These are phyloP conservation scores for Trichoderma afroharzianum DNA, from an alignment of 2,329 filamentous ascomycete genomes.

Conservation along the genomic window DNA sequence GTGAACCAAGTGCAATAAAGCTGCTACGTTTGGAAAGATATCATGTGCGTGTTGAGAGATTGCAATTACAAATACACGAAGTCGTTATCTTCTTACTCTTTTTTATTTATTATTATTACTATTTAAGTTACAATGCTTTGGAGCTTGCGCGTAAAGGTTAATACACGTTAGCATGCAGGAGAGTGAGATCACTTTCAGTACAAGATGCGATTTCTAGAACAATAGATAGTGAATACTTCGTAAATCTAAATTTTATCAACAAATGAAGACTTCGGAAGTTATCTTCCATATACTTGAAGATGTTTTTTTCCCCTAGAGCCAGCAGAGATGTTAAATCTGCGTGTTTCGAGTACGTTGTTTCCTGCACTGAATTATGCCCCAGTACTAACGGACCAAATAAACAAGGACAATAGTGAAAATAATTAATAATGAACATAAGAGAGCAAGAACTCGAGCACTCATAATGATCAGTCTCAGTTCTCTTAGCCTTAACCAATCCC, in stretches of 20 bases:
- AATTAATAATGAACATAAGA: neutral
- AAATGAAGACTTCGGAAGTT: neutral
- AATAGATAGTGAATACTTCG: neutral
- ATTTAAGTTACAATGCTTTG: neutral
- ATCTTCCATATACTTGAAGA: neutral
- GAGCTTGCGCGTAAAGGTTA: neutral
- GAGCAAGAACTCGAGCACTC: neutral
- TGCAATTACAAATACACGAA: neutral
- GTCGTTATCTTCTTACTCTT: neutral
- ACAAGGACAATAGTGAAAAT: neutral
- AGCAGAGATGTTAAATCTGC: neutral
- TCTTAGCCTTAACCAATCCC: neutral
- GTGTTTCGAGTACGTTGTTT: neutral
- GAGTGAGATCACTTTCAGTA: neutral
- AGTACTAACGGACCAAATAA: neutral
- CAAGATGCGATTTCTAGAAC: neutral
- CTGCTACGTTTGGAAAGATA: neutral
- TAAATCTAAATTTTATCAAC: neutral
- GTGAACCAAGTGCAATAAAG: neutral
- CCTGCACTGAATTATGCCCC: accelerated
- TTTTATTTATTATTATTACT: neutral
- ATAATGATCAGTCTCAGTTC: neutral
- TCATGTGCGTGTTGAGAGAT: neutral
- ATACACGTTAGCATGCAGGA: neutral
- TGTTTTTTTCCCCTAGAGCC: neutral